Conservation (phyloP, 2,329 filamentous ascomycete species). For the Ceratocystis cubensis region DNA sequence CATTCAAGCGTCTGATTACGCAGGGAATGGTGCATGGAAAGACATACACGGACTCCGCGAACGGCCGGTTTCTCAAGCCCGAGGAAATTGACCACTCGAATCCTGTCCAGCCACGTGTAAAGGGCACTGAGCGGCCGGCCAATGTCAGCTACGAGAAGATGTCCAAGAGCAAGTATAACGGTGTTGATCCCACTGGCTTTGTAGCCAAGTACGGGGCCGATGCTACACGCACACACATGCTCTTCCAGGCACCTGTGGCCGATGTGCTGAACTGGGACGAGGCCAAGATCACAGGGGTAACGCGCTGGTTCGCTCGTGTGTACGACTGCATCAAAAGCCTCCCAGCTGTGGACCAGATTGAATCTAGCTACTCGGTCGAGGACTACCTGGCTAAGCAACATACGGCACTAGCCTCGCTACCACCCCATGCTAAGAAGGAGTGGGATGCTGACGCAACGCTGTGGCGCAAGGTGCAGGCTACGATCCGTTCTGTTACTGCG, state of each 20-base stretch:
- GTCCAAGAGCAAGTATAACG: conserved; percentile 91
- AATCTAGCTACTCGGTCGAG: conserved; percentile 23
- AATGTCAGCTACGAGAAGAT: conserved; percentile 73
- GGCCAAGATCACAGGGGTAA: conserved; percentile 65
- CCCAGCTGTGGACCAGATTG: background rate
- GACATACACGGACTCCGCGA: conserved; percentile 63
- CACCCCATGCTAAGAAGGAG: conserved; percentile 27
- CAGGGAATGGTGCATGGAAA: conserved; percentile 91
- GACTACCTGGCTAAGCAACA: conserved; percentile 31
- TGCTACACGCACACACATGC: conserved; percentile 70
- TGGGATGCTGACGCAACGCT: conserved; percentile 40
- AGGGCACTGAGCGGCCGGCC: conserved; percentile 44
- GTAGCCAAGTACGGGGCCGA: conserved; percentile 70
- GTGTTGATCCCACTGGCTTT: conserved; percentile 64
- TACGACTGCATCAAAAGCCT: conserved; percentile 32
- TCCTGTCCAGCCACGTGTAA: conserved; percentile 46
- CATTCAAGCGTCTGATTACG: conserved; percentile 69
- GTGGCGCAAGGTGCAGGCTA: conserved; percentile 55
- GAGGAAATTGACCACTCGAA: conserved; percentile 56
- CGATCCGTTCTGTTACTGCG: conserved; percentile 52
- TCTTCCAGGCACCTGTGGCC: conserved; percentile 75
- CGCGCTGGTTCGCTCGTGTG: conserved; percentile 64
- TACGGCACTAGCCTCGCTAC: conserved; percentile 27
- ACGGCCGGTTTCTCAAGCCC: conserved; percentile 63
- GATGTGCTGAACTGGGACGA: conserved; percentile 85